These are phyloP conservation scores for Xylariales sp. DNA, from an alignment of 2,329 filamentous ascomycete species.

Conservation along the genomic window DNA sequence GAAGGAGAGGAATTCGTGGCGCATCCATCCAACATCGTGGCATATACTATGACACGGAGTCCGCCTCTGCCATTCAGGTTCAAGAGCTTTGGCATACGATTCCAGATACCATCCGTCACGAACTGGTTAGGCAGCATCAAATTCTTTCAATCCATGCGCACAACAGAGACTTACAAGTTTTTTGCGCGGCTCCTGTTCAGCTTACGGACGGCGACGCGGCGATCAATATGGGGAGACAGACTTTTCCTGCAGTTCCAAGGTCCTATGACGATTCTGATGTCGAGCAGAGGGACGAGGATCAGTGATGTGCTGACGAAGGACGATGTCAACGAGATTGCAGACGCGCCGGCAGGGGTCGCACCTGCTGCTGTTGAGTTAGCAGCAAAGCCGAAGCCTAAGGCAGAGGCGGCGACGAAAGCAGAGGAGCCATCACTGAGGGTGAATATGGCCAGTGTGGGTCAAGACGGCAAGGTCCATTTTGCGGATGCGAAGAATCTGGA, in stretches of 20 bases:
- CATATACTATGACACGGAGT: conserved; percentile 73
- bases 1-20: conserved; percentile 86
- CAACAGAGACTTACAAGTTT: conserved; percentile 68
- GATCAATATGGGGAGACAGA: conserved; percentile 89
- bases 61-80: conserved; percentile 83
- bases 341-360: conserved; percentile 68
- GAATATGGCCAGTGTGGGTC: conserved; percentile 51
- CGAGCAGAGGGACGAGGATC: conserved; percentile 76
- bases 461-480: conserved; percentile 64
- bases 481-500: conserved; percentile 55
- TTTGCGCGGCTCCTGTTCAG: conserved; percentile 61
- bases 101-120: conserved; percentile 73
- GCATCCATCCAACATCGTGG: conserved; percentile 86
- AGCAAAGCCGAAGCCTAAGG: conserved; percentile 30
- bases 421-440: conserved; percentile 39
- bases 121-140: conserved; percentile 63
- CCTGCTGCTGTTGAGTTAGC: conserved; percentile 51
- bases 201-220: conserved; percentile 69
- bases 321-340: conserved; percentile 87
- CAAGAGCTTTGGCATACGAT: conserved; percentile 67
- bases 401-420: conserved; percentile 23
- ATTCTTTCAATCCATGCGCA: conserved; percentile 68
- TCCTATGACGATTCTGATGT: conserved; percentile 79
- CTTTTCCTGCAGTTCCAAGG: conserved; percentile 88
- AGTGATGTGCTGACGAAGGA: conserved; percentile 71